phyloP scores from a whole-genome alignment of 495 filamentous ascomycete genomes.

The Astrothelium subdiscretum region DNA sequence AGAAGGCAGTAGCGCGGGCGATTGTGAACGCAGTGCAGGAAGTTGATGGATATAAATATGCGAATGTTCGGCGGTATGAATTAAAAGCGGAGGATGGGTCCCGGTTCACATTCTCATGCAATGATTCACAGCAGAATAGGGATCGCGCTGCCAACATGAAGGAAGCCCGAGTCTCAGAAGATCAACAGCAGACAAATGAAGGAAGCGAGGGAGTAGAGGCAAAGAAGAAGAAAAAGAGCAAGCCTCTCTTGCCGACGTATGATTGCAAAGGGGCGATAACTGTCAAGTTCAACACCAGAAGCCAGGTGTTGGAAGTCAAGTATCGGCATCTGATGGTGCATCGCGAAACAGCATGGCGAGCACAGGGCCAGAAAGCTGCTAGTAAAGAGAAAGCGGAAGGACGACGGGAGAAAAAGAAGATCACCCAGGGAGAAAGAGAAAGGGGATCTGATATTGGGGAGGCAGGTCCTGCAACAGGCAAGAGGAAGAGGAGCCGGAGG shows the following conservation, averaged over 20 bases:
- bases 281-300: constrained; percentile 10
- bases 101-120: constrained; percentile 14
- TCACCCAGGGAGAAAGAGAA: neutral
- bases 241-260: constrained; percentile 14
- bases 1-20: constrained; percentile 15
- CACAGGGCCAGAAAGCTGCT: neutral
- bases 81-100: constrained; percentile 14
- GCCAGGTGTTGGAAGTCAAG: constrained; percentile 10
- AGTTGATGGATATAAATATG: constrained; percentile 16
- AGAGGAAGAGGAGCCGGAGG: neutral
- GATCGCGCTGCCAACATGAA: constrained; percentile 14
- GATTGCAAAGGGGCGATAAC: constrained; percentile 19
- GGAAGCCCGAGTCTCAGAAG: neutral
- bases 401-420: neutral
- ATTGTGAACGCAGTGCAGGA: constrained; percentile 15
- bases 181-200: neutral
- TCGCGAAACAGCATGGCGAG: neutral
- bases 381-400: neutral
- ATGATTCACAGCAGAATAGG: constrained; percentile 20
- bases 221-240: neutral
- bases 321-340: constrained; percentile 13
- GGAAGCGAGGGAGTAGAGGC: neutral
- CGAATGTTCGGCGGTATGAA: constrained; percentile 12
- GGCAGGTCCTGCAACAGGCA: neutral
- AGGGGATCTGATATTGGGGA: neutral